phyloP scores from a whole-genome alignment of 768 basidiomycete species.

The Arthromyces matolae region DNA sequence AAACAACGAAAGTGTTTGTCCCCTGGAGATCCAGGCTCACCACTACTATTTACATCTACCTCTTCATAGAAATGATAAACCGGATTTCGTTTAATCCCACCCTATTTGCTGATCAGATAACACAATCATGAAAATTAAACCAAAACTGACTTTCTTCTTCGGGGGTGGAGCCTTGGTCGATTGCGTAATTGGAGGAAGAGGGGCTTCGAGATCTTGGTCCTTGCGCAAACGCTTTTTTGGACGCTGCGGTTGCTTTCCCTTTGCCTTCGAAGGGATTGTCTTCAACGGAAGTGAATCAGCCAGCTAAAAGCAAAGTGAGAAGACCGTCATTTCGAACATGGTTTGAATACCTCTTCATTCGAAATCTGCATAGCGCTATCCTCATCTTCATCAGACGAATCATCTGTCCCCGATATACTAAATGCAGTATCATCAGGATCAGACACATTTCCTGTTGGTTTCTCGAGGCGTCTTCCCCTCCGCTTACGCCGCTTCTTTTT shows the following conservation, averaged over 20 bases:
- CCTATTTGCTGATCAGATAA: no score
- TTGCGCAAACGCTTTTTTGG: neutral
- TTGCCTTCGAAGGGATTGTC: neutral
- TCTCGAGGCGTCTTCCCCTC: neutral
- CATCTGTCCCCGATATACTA: neutral
- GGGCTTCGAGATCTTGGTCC: no score
- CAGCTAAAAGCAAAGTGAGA: no score
- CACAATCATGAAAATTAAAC: no score
- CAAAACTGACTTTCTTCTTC: no score
- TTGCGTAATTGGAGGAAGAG: no score
- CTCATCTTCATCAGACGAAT: neutral
- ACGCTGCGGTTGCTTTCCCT: neutral
- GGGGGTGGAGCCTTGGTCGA: no score
- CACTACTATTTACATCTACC: slow-evolving; percentile 6
- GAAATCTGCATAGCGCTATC: neutral
- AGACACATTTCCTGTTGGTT: neutral
- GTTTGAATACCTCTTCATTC: neutral
- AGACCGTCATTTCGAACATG: no score
- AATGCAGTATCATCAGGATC: neutral
- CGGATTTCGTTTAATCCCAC: slow-evolving; percentile 3
- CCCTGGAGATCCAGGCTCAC: slow-evolving; percentile 15
- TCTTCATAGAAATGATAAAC: slow-evolving; percentile 19
- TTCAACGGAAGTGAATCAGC: slow-evolving; percentile 1
- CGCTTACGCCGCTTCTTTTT: neutral
- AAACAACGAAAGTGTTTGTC: slow-evolving; percentile 20